These are phyloP conservation scores for Kuraishia hungarica DNA, from an alignment of 805 yeast genomes.

Conservation along the genomic window DNA sequence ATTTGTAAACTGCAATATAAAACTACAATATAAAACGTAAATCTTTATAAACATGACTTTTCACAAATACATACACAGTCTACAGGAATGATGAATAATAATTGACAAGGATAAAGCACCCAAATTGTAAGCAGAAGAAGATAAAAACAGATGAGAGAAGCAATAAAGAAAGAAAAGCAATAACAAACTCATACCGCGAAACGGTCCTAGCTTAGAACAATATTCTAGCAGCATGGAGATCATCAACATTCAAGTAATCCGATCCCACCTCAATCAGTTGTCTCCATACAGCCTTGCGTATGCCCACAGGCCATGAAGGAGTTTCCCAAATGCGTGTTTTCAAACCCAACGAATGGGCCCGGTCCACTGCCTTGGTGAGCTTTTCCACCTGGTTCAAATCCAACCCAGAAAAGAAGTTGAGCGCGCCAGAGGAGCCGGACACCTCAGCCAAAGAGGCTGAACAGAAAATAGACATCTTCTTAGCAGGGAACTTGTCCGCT, in stretches of 20 bases:
- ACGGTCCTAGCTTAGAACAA: no score
- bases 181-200: background rate
- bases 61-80: background rate
- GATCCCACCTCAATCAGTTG: constrained; percentile 37
- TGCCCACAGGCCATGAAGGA: constrained; percentile 49
- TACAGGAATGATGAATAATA: no score
- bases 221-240: constrained; percentile 23
- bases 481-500: constrained; percentile 10
- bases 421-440: constrained; percentile 9
- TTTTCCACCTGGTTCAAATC: constrained; percentile 20
- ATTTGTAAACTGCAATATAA: no score
- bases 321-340: constrained; percentile 66
- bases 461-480: constrained; percentile 12
- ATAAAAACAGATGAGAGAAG: background rate
- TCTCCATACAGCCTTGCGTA: constrained; percentile 39
- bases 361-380: constrained; percentile 13
- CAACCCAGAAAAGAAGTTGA: constrained; percentile 21
- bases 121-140: background rate
- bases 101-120: background rate
- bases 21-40: no score
- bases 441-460: constrained; percentile 15
- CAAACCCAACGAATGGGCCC: constrained; percentile 42
- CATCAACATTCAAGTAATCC: constrained; percentile 58
- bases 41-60: no score
- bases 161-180: no score